A percentile compares a stretch with the other conserved stretches of the same genome.
Evolutionary conservation across 306 rosid species (phyloP).

Genomic region (Heteromeles arbutifolia): DNA sequence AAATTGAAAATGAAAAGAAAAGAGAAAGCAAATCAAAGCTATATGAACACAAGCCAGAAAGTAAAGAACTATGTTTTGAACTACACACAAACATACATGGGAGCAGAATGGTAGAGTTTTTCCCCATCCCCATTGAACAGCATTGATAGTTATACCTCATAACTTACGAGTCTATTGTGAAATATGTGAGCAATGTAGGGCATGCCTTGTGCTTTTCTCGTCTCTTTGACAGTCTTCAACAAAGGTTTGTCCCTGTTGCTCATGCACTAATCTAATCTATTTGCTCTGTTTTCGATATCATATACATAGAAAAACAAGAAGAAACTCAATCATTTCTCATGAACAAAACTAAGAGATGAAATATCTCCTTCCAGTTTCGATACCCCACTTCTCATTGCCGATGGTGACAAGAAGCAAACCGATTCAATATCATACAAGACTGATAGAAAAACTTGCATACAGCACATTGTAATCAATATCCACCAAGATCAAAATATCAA

Average conservation of each 20-base stretch:
- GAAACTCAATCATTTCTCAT: neutral
- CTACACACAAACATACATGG: neutral
- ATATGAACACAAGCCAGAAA: slow-evolving; percentile 3
- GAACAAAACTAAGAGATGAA: neutral
- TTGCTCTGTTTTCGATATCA: neutral
- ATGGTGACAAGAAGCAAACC: neutral
- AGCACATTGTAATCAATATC: neutral
- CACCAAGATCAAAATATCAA: neutral
- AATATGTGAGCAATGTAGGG: neutral
- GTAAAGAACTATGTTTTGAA: neutral
- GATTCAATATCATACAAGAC: neutral
- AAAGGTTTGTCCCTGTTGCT: neutral
- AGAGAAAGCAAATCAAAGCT: neutral
- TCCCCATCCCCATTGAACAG: neutral
- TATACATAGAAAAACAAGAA: neutral
- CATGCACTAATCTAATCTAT: neutral
- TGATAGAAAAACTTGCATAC: neutral
- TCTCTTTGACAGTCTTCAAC: neutral
- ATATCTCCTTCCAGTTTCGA: neutral
- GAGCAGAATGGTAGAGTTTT: neutral
- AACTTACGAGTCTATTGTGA: neutral
- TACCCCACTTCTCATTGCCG: no score
- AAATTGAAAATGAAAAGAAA: neutral
- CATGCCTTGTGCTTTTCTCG: neutral
- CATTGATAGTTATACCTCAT: neutral